These are phyloP conservation scores for Verticillium isaacii DNA, from an alignment of 2,329 filamentous ascomycete species.

Conservation along the genomic window DNA sequence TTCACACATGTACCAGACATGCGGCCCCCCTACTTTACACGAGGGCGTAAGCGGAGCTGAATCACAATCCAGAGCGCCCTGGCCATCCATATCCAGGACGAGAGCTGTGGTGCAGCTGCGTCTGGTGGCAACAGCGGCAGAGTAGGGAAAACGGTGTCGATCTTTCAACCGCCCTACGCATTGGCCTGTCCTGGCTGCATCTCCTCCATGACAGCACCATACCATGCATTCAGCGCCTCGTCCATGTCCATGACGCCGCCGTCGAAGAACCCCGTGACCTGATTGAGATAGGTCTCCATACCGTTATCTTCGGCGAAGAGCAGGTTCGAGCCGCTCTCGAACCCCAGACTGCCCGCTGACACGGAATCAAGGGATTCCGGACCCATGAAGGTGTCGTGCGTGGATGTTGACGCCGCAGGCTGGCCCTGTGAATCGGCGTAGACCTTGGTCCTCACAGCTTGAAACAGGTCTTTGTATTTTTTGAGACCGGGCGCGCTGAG, in stretches of 20 bases:
- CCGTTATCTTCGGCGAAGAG: slow-evolving; percentile 7
- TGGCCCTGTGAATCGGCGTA: slow-evolving; percentile 6
- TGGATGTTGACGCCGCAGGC: background rate
- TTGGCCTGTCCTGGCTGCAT: slow-evolving; percentile 1
- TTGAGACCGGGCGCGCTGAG: slow-evolving; percentile 4
- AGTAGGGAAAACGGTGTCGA: background rate
- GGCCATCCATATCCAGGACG: too few species aligned
- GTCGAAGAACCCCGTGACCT: slow-evolving; percentile 12
- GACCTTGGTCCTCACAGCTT: slow-evolving; percentile 11
- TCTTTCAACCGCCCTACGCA: background rate
- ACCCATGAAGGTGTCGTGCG: background rate
- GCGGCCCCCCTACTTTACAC: too few species aligned
- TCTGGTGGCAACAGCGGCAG: too few species aligned
- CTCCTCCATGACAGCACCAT: slow-evolving; percentile 11
- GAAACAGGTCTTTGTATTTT: slow-evolving; percentile 8
- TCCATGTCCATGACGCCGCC: slow-evolving; percentile 8
- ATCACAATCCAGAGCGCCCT: too few species aligned
- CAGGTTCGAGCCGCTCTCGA: background rate
- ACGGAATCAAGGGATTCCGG: background rate
- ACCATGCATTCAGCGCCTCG: slow-evolving; percentile 12
- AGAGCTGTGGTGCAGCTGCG: too few species aligned
- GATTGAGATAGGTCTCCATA: slow-evolving; percentile 11
- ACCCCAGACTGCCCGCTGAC: background rate
- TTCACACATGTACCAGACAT: too few species aligned
- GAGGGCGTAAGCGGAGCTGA: too few species aligned